These are phyloP conservation scores for Penicillium sp. DNA, from an alignment of 2,329 filamentous ascomycete genomes.

Conservation along the genomic window DNA sequence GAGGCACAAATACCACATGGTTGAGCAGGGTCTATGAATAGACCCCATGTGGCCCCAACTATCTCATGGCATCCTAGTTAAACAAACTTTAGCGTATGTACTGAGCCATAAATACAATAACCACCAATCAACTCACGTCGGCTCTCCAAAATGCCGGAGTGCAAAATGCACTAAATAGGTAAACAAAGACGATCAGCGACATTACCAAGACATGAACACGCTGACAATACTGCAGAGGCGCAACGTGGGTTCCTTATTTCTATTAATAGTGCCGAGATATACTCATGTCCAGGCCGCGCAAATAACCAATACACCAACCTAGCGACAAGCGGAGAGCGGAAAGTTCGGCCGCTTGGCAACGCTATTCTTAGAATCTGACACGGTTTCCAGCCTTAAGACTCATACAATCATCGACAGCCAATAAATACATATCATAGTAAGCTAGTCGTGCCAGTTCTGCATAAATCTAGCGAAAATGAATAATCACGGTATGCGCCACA, in stretches of 20 bases:
- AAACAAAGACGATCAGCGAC: not conserved
- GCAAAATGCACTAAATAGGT: not conserved
- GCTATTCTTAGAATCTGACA: conserved; percentile 17
- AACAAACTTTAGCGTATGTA: too few relatives aligned
- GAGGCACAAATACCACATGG: not conserved
- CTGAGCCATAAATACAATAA: too few relatives aligned
- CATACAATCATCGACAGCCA: not conserved
- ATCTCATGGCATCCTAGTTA: not conserved
- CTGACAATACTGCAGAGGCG: conserved; percentile 8
- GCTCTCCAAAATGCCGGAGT: not conserved
- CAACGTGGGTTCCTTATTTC: conserved; percentile 24
- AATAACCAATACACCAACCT: not conserved
- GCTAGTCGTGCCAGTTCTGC: not conserved
- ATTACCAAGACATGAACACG: not conserved
- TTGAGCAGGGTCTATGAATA: not conserved
- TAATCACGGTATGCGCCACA: not conserved
- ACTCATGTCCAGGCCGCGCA: not conserved
- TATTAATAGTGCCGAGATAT: conserved; percentile 3
- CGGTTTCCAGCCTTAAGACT: not conserved
- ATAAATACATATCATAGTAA: not conserved
- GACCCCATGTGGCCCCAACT: not conserved
- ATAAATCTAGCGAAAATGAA: not conserved
- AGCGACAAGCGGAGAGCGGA: not conserved
- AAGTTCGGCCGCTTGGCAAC: not conserved
- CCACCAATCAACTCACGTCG: not conserved